A percentile compares a stretch with the other conserved stretches of the same genome.
phyloP scores from a whole-genome alignment of 371 early-diverging fungal species.

The Paramicrosporidium saccamoebae region DNA sequence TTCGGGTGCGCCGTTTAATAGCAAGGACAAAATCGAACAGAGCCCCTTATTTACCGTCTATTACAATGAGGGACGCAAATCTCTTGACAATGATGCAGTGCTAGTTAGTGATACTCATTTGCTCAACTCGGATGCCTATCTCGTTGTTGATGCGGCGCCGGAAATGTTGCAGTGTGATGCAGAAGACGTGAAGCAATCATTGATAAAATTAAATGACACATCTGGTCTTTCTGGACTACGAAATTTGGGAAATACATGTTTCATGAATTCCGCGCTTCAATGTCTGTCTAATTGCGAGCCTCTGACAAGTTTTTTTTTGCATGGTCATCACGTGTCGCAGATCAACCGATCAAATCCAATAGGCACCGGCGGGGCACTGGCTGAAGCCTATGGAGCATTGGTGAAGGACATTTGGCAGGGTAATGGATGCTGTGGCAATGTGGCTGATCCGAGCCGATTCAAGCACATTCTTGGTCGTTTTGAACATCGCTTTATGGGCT shows the following conservation, averaged over 20 bases:
- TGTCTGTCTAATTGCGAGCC: slow-evolving; percentile 58
- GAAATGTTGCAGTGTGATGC: too few relatives aligned
- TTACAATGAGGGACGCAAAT: too few relatives aligned
- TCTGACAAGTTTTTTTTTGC: slow-evolving; percentile 36
- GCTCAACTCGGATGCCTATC: too few relatives aligned
- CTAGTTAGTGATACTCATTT: too few relatives aligned
- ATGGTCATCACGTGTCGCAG: slow-evolving; percentile 23
- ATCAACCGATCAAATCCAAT: slow-evolving; percentile 37
- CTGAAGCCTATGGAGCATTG: slow-evolving; percentile 25
- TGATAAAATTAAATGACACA: too few relatives aligned
- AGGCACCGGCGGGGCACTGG: slow-evolving; percentile 38
- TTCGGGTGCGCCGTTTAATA: too few relatives aligned
- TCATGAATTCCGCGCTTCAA: slow-evolving; percentile 83
- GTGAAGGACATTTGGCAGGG: slow-evolving; percentile 25
- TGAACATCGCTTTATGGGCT: slow-evolving; percentile 22
- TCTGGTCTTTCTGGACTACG: slow-evolving; percentile 21
- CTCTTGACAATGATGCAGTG: too few relatives aligned
- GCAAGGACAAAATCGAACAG: too few relatives aligned
- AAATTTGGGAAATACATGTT: slow-evolving; percentile 93
- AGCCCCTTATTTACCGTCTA: too few relatives aligned
- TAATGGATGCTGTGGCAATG: slow-evolving; percentile 15
- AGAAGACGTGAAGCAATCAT: too few relatives aligned
- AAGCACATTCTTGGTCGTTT: slow-evolving; percentile 10
- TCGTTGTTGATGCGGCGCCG: too few relatives aligned
- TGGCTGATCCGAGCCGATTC: slow-evolving; percentile 3